Percentiles rank a stretch among this genome's conserved stretches.
phyloP scores from a whole-genome alignment of 306 rosid genomes.

The Rosa chinensis region DNA sequence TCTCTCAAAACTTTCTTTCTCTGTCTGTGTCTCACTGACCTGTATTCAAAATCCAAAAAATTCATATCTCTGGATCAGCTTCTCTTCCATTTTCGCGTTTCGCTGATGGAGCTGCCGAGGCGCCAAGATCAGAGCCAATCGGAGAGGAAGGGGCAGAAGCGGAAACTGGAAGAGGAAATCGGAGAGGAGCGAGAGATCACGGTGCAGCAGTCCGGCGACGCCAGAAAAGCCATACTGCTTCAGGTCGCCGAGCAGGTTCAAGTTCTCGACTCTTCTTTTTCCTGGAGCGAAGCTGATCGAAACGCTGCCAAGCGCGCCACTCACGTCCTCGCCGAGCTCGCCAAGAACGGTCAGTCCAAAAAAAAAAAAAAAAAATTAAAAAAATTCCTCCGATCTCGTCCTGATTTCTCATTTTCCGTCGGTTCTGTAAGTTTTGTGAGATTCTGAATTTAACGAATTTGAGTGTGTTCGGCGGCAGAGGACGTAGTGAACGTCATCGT shows the following conservation, averaged over 20 bases:
- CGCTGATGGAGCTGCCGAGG: slow-evolving; percentile 68
- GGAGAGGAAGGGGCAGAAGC: slow-evolving; percentile 90
- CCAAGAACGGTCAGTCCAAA: slow-evolving; percentile 64
- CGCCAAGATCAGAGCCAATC: slow-evolving; percentile 64
- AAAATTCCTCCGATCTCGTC: slow-evolving; percentile 40
- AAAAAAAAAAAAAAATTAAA: not conserved
- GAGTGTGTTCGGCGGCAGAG: slow-evolving; percentile 51
- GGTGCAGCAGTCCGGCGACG: slow-evolving; percentile 54
- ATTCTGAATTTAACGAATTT: not conserved
- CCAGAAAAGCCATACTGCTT: slow-evolving; percentile 53
- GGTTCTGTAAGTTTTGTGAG: slow-evolving; percentile 4
- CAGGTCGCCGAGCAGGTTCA: slow-evolving; percentile 64
- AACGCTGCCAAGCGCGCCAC: slow-evolving; percentile 93
- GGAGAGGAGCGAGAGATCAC: slow-evolving; percentile 67
- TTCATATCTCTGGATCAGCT: slow-evolving; percentile 35
- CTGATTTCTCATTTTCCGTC: slow-evolving; percentile 10
- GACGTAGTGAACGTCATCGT: slow-evolving; percentile 94
- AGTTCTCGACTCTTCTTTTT: slow-evolving; percentile 67
- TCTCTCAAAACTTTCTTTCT: not conserved
- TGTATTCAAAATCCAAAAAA: slow-evolving; percentile 10
- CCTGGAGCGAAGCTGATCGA: slow-evolving; percentile 85
- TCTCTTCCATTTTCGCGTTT: slow-evolving; percentile 20
- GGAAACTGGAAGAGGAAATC: slow-evolving; percentile 79
- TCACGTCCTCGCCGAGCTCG: slow-evolving; percentile 96
- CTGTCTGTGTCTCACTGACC: not conserved